Conservation (phyloP, 768 basidiomycete genomes). For the Omphalotus guepiniiformis region DNA sequence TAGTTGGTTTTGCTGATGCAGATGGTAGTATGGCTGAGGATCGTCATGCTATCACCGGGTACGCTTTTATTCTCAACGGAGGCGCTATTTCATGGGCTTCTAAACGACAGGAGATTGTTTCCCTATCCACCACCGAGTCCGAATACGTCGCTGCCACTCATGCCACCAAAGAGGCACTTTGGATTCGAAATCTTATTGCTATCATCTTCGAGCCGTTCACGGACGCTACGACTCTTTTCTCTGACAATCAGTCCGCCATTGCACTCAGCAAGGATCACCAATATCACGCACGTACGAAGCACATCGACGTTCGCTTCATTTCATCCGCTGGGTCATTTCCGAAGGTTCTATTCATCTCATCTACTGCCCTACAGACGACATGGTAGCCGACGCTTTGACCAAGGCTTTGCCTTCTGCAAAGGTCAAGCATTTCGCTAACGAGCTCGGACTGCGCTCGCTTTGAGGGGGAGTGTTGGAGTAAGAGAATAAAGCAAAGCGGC, state of each 20-base stretch:
- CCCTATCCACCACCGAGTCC: constrained; percentile 21
- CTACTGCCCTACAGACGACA: constrained; percentile 22
- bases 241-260: background rate
- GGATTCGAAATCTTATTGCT: constrained; percentile 20
- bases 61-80: constrained; percentile 23
- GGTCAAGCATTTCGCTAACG: background rate
- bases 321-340: constrained; percentile 22
- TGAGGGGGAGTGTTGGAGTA: constrained; percentile 7
- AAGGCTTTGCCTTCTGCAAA: constrained; percentile 18
- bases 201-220: constrained; percentile 6
- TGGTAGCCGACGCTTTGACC: constrained; percentile 29
- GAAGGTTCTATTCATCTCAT: constrained; percentile 16
- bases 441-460: background rate
- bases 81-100: constrained; percentile 30
- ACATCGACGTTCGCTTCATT: constrained; percentile 17
- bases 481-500: too few relatives aligned
- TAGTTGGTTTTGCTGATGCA: constrained; percentile 2
- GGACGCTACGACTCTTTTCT: constrained; percentile 8
- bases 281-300: constrained; percentile 22
- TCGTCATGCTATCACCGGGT: constrained; percentile 23
- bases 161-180: constrained; percentile 15
- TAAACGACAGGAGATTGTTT: constrained; percentile 25
- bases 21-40: background rate
- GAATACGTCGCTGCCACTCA: constrained; percentile 10
- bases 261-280: background rate